Evolutionary conservation across 495 filamentous ascomycete genomes (phyloP), one percentile per base, ranked within the genome.

Genomic region (Articulospora tetracladia): DNA sequence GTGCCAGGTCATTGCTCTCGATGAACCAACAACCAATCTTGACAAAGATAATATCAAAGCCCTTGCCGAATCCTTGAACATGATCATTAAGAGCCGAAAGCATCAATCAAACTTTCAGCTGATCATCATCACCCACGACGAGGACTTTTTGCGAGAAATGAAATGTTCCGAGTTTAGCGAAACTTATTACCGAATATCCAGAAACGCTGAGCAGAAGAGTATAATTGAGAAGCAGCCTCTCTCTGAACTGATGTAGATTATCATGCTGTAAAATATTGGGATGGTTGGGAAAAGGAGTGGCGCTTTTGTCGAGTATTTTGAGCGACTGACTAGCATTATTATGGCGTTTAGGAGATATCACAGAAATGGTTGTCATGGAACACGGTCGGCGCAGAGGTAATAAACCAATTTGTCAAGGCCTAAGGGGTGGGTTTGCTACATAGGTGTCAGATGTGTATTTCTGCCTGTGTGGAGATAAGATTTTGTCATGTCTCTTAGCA

Each of bases 81-180:
- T 86, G 59, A 96, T 99, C 66, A 97, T 99, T 72, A 82, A 89
- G 67, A 74, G 84, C 34, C 84, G 94, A n/a, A 81, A 86, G 66
- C 77, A 85, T 62, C 94, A 99, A 79, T 78, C 85, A 20, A 99
- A 99, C 66, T 95, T 99, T 76, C 95, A 98, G 77, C 81, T 98
- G 46, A 95, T 99, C 72, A 90, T 98, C 58, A 99, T 99, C 71
- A 99, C 94, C 32, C 94, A 99, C 79, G 94, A 99, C 73, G 94
- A 98, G 74, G 92, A 97, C 62, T 99, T 99, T 72, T 70, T 99
- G 65, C 82, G 85, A 51, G 83, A 89, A 60, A 99, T 99, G 95
- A 85, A 91, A 67, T 93, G 91, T 71, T 84, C 83, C n/a, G 94
- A 98, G 66, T 97, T 96, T 71, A 89, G 86, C 61, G 95, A 98